Evolutionary conservation across 352 stramenopile species (phyloP), one percentile per base, ranked within the genome.

Genomic region (Paralagenidium karlingii): DNA sequence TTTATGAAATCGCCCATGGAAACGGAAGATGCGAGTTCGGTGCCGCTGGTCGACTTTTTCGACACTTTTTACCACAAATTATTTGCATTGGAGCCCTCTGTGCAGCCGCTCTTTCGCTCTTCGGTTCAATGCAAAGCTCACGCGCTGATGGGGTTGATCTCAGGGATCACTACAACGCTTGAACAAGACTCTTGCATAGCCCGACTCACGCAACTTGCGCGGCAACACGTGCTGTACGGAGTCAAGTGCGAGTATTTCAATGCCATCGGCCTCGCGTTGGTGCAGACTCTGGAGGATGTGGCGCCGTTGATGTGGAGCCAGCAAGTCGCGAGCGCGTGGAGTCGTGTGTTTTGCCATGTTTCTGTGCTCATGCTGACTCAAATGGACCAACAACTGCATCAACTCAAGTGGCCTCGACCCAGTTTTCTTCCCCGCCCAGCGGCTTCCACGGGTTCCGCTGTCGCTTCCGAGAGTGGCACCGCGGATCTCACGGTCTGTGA

Each of bases 1-100:
- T n/a, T n/a, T n/a, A n/a, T n/a, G n/a, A n/a, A n/a, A n/a, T n/a
- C n/a, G n/a, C n/a, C n/a, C n/a, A n/a, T n/a, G n/a, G n/a, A n/a
- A n/a, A n/a, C n/a, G n/a, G n/a, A n/a, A n/a, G n/a, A n/a, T n/a
- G n/a, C n/a, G n/a, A n/a, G n/a, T n/a, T n/a, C n/a, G n/a, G n/a
- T n/a, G n/a, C n/a, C n/a, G n/a, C n/a, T n/a, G n/a, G n/a, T 66
- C 20, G 27, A 47, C 30, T 51, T 67, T 19, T 70, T 66, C 26
- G 55, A 70, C 40, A 55, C 50, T 22, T 69, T 69, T 29, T 69
- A 69, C 56, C 53, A 58, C 29, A 43, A 57, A 28, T 28, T 69
- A n/a, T 69, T 69, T 26, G 51, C 55, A 25, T 38, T 59, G 19
- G 55, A 44, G 3, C 52, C 59, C 3, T 44, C 56, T 15, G 55